phyloP scores from a whole-genome alignment of 768 basidiomycete genomes.

The Russula sp. region DNA sequence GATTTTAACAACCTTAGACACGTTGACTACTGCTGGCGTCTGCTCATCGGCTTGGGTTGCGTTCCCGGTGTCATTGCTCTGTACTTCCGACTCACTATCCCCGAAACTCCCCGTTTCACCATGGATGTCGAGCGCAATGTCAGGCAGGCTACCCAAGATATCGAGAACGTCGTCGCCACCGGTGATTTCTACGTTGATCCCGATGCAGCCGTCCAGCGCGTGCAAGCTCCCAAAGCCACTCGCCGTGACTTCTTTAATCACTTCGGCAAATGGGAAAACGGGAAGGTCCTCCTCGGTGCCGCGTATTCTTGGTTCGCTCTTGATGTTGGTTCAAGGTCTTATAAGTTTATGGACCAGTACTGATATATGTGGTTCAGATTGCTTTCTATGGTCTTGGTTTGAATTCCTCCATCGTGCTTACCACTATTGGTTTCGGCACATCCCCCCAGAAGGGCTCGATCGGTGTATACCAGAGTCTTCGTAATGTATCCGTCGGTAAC shows the following conservation, averaged over 20 bases:
- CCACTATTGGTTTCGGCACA: conserved; percentile 66
- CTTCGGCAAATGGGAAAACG: conserved; percentile 70
- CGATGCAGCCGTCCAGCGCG: conserved; percentile 51
- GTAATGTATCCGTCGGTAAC: conserved; percentile 67
- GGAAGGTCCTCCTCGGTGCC: conserved; percentile 71
- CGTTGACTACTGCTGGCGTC: conserved; percentile 78
- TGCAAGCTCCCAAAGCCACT: conserved; percentile 60
- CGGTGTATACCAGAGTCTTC: conserved; percentile 43
- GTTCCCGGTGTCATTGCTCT: conserved; percentile 75
- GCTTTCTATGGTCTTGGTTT: conserved; percentile 87
- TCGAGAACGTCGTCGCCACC: conserved; percentile 54
- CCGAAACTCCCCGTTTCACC: conserved; percentile 85
- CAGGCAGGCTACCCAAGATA: conserved; percentile 64
- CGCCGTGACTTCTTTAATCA: conserved; percentile 58
- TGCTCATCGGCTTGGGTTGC: conserved; percentile 83
- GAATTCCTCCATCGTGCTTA: conserved; percentile 70
- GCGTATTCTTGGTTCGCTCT: conserved; percentile 87
- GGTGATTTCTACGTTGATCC: conserved; percentile 43
- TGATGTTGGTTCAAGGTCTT: conserved; percentile 47
- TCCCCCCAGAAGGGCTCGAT: conserved; percentile 30
- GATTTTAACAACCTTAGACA: conserved; percentile 34
- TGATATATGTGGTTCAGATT: conserved; percentile 37
- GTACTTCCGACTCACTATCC: conserved; percentile 90
- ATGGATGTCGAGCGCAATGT: conserved; percentile 90
- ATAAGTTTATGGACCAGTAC: background rate